phyloP scores from a whole-genome alignment of 805 yeast genomes.

The Saturnispora saitoi region DNA sequence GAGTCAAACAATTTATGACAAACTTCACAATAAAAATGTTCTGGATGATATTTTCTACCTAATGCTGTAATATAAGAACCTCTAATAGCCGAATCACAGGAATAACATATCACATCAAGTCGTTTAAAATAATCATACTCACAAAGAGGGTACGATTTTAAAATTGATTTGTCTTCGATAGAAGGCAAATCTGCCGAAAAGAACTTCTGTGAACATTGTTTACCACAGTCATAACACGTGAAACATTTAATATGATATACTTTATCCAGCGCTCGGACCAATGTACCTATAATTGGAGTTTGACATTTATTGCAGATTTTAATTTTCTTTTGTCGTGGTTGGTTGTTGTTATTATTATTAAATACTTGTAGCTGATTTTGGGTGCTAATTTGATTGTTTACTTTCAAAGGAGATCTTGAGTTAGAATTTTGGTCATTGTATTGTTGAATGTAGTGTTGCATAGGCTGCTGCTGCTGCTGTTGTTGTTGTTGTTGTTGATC shows the following conservation, averaged over 20 bases:
- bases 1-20: slow-evolving; percentile 85
- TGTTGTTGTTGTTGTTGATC: background rate
- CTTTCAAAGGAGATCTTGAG: background rate
- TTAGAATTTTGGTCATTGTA: background rate
- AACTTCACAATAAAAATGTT: slow-evolving; percentile 86
- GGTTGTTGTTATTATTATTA: background rate
- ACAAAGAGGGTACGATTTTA: slow-evolving; percentile 46
- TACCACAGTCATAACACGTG: slow-evolving; percentile 75
- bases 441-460: background rate
- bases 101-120: slow-evolving; percentile 75
- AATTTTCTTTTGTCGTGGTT: slow-evolving; percentile 17
- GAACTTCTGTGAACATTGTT: slow-evolving; percentile 75
- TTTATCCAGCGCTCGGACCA: slow-evolving; percentile 74
- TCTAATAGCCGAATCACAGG: slow-evolving; percentile 76
- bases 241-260: slow-evolving; percentile 86
- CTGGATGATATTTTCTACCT: slow-evolving; percentile 86
- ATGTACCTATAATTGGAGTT: slow-evolving; percentile 54
- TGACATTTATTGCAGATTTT: slow-evolving; percentile 46
- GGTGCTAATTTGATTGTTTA: background rate
- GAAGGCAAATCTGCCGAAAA: slow-evolving; percentile 57
- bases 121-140: slow-evolving; percentile 88
- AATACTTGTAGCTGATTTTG: background rate
- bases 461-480: background rate
- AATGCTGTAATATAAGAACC: slow-evolving; percentile 93
- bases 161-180: slow-evolving; percentile 16